Evolutionary conservation across 257 asterid species (phyloP).

Genomic region (Anisodus tanguticus): DNA sequence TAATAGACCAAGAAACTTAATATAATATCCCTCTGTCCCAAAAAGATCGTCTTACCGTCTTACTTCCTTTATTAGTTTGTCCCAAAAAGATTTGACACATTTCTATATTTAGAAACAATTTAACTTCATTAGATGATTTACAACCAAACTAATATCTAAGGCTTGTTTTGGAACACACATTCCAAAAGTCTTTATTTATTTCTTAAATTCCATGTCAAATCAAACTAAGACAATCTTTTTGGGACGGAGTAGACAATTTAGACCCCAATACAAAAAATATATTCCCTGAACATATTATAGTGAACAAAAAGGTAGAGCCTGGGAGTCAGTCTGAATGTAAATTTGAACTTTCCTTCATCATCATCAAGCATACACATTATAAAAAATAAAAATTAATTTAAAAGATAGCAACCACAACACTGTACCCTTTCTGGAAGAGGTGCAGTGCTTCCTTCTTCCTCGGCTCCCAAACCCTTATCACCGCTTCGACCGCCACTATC

Average conservation of each 20-base stretch:
- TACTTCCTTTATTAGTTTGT: too few species aligned
- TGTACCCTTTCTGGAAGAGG: slow-evolving; percentile 84
- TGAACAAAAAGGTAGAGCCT: not conserved
- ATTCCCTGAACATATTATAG: not conserved
- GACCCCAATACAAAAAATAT: not conserved
- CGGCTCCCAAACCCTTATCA: slow-evolving; percentile 66
- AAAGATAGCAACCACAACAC: too few species aligned
- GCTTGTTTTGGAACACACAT: too few species aligned
- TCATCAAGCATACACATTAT: not conserved
- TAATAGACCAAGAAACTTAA: not conserved
- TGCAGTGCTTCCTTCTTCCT: slow-evolving; percentile 75
- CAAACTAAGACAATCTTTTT: not conserved
- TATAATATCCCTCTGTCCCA: too few species aligned
- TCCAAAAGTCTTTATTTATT: too few species aligned
- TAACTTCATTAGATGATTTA: too few species aligned
- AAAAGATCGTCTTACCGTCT: too few species aligned
- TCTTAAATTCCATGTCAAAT: too few species aligned
- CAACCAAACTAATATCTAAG: too few species aligned
- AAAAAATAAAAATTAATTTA: too few species aligned
- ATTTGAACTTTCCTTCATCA: not conserved
- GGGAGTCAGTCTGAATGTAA: not conserved
- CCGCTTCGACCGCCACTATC: slow-evolving; percentile 54
- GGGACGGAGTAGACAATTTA: not conserved
- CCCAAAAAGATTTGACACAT: too few species aligned
- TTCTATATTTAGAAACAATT: too few species aligned